Percentiles rank a stretch among this genome's conserved stretches.
phyloP scores from a whole-genome alignment of 2,329 filamentous ascomycete genomes.

The Aspergillus pseudoglaucus region DNA sequence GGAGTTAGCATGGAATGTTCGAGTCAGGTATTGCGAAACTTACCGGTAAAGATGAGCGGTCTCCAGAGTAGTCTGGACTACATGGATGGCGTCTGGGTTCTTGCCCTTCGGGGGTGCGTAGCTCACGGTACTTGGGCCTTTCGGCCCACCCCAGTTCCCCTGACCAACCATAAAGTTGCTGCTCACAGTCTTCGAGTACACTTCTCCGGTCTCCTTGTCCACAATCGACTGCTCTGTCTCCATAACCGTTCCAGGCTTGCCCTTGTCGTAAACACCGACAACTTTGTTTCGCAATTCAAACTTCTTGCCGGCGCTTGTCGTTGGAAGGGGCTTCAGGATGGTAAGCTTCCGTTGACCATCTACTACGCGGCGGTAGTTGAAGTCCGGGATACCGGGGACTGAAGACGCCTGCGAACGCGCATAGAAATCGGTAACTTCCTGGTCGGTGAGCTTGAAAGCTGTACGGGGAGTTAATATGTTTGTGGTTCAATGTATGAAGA shows the following conservation, averaged over 20 bases:
- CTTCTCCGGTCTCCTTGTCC: conserved; percentile 60
- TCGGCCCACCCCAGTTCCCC: conserved; percentile 80
- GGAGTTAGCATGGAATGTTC: conserved; percentile 1
- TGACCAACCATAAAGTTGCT: conserved; percentile 76
- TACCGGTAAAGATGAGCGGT: conserved; percentile 68
- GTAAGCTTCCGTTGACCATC: conserved; percentile 78
- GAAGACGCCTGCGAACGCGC: conserved; percentile 57
- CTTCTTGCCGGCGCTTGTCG: conserved; percentile 61
- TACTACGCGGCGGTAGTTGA: conserved; percentile 67
- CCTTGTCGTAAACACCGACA: conserved; percentile 84
- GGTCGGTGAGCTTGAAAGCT: conserved; percentile 69
- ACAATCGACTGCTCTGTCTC: conserved; percentile 74
- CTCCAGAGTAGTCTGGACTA: conserved; percentile 64
- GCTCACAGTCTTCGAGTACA: conserved; percentile 63
- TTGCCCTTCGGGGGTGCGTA: conserved; percentile 69
- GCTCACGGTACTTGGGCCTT: conserved; percentile 69
- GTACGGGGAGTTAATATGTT: conserved; percentile 26
- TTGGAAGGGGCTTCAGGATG: conserved; percentile 69
- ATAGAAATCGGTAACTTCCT: conserved; percentile 82
- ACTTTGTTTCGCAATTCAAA: conserved; percentile 75
- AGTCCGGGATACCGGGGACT: conserved; percentile 70
- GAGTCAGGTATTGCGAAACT: conserved; percentile 6
- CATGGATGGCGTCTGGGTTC: conserved; percentile 63
- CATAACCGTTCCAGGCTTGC: conserved; percentile 71
- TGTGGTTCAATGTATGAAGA: conserved; percentile 14